Base-by-base conservation (phyloP, 495 filamentous ascomycete species). In the Talaromyces proteolyticus region DNA sequence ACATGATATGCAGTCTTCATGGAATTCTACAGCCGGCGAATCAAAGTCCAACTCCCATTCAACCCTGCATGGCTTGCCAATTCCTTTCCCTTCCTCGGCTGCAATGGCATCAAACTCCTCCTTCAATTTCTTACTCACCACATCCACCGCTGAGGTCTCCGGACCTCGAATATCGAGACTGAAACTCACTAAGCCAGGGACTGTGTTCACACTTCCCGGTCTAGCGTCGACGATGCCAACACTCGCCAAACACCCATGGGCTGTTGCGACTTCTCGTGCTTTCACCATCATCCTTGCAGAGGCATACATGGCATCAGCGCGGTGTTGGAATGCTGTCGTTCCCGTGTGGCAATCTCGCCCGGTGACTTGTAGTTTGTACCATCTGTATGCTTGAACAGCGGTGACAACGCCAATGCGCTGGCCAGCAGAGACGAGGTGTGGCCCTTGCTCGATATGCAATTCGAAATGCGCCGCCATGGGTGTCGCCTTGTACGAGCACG, bases 391-490 rank as follows among this genome's bases (percentile, higher is more conserved):
- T 52, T 74, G 71, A 6, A 86, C 86, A 26, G 85, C 88, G 19
- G 76, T 76, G 18, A 91, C 87, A 5, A 88, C 76, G 6, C 86
- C 87, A 20, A 90, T 77, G 34, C 81, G 81, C 54, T 82, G 73
- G 17, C 70, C 64, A 19, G 78, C 73, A 2, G 70, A 65, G 46
- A 88, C 78, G 2, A 92, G 74, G 37, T 85, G 79, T 14, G 86
- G 86, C 0, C 86, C 87, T 65, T 92, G 87, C 58, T 92, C 88
- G 48, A 92, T 91, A 57, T 91, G 88, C 3, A 91, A 68, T 59
- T 93, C 88, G 63, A 91, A 91, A 60, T 91, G 87, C 1, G 88
- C 88, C 16, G 79, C 88, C 69, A 91, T 81, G 0, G 85, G 86
- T 11, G 78, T 82, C 42, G 74, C 64, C 52, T 76, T 69, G 60